A percentile compares a stretch with the other conserved stretches of the same genome.
Conservation (phyloP, 306 rosid species). For the Begonia fuchsioides region DNA sequence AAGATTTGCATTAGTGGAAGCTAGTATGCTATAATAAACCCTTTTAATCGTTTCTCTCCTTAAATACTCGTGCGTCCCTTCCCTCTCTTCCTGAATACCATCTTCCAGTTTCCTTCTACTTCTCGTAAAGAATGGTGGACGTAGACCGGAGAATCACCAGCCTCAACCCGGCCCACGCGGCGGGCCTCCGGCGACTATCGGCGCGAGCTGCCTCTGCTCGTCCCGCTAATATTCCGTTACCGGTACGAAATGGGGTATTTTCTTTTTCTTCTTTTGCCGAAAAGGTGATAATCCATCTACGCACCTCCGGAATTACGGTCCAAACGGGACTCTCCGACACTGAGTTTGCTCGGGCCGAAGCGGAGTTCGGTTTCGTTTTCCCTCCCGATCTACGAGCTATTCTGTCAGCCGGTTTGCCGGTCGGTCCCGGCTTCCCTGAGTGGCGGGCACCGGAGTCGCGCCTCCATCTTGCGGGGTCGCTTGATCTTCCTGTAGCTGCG, state of each 20-base stretch:
- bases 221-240: conserved; percentile 24
- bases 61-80: too few species aligned
- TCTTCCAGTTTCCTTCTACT: too few species aligned
- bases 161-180: conserved; percentile 83
- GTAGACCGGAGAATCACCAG: conserved; percentile 96
- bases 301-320: conserved; percentile 45
- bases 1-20: too few species aligned
- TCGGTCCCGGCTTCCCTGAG: conserved; percentile 88
- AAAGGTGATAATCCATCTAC: conserved; percentile 54
- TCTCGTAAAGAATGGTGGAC: conserved; percentile 54
- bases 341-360: conserved; percentile 89
- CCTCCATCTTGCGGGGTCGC: conserved; percentile 63
- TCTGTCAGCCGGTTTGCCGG: conserved; percentile 78
- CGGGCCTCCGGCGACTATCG: conserved; percentile 85
- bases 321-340: conserved; percentile 60
- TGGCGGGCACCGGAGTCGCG: conserved; percentile 76
- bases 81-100: too few species aligned
- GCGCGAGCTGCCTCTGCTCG: conserved; percentile 67
- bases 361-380: conserved; percentile 76
- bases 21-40: too few species aligned
- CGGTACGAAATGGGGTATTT: conserved; percentile 48
- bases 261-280: conserved; percentile 61
- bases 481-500: conserved; percentile 92
- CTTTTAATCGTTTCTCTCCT: too few species aligned
- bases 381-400: conserved; percentile 92